Evolutionary conservation across 345 rosid species (phyloP), one percentile per base, ranked within the genome.

Genomic region (Pistacia vera): DNA sequence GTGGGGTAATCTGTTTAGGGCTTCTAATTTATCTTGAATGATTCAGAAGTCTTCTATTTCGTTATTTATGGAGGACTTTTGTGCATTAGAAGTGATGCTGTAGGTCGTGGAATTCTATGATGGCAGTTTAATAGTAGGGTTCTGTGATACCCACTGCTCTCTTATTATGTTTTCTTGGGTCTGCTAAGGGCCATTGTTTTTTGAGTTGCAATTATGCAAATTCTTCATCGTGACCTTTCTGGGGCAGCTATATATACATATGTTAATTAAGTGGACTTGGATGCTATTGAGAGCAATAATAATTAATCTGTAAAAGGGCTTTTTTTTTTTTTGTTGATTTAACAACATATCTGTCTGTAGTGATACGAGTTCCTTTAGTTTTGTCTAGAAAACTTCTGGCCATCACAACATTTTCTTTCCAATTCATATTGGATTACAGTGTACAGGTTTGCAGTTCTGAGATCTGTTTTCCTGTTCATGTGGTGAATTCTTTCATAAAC

Each of bases 171-270:
- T 51, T 63, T 63, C 59, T 17, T 51, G 76, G 48, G 12, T 73
- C 33, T 73, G 36, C 61, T 72, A 46, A 44, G 68, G 46, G 41
- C 46, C 30, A n/a, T 54, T 48, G 48, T 35, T 54, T 63, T 63
- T 33, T 30, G n/a, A 35, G 60, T 63, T 52, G 28, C 51, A 12
- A 8, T 41, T 22, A 11, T 38, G 61, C 41, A n/a, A 59, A 41
- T 71, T 38, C 30, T 56, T 41, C 56, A 58, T 8, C 1, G 12
- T 58, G 11, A 20, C 13, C 41, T 56, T 22, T 59, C 36, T 59
- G 22, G n/a, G n/a, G n/a, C n/a, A n/a, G n/a, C n/a, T 55, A 2
- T 58, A 20, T 12, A 11, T 5, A 44, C 35, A 22, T 0, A 71
- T 13, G 18, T 33, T 13, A 4, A 38, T n/a, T 66, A 20, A 44